Evolutionary conservation across 805 yeast genomes (phyloP).

Genomic region (Ogataea philodendri): DNA sequence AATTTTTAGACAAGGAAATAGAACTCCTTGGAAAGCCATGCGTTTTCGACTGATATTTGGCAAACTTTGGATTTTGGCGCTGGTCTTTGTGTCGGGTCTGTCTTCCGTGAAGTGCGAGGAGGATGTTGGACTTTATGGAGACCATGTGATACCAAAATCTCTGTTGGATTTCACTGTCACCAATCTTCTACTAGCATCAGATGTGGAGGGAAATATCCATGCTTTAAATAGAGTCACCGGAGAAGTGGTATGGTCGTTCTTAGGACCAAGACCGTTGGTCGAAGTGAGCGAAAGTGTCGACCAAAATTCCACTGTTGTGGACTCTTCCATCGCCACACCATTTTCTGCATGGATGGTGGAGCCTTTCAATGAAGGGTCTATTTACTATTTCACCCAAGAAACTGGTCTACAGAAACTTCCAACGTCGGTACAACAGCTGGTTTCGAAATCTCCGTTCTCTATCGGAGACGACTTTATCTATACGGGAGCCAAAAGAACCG

Average conservation of each 20-base stretch:
- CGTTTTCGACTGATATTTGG: conserved; percentile 5
- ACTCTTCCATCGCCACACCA: conserved; percentile 1
- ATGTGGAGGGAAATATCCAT: conserved; percentile 83
- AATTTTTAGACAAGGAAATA: conserved; percentile 1
- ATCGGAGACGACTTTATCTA: conserved; percentile 78
- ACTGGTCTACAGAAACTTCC: conserved; percentile 81
- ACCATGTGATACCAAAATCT: conserved; percentile 6
- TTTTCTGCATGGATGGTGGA: conserved; percentile 79
- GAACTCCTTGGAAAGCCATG: conserved; percentile 5
- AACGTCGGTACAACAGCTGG: conserved; percentile 71
- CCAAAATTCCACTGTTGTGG: conserved; percentile 13
- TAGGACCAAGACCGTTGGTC: conserved; percentile 63
- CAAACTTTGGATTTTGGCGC: conserved; percentile 2
- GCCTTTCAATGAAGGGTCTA: conserved; percentile 79
- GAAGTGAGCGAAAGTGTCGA: conserved; percentile 27
- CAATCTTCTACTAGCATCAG: conserved; percentile 65
- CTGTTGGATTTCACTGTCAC: conserved; percentile 37
- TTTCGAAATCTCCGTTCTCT: conserved; percentile 83
- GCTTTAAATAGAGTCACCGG: conserved; percentile 79
- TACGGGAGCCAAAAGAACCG: conserved; percentile 79
- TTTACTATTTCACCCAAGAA: conserved; percentile 75
- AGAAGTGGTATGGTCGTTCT: conserved; percentile 69
- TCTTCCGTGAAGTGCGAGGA: neutral
- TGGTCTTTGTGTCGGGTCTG: neutral
- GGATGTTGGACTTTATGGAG: conserved; percentile 3